Conservation (phyloP, 192 early-diverging fungal species). For the Podochytrium sp. region DNA sequence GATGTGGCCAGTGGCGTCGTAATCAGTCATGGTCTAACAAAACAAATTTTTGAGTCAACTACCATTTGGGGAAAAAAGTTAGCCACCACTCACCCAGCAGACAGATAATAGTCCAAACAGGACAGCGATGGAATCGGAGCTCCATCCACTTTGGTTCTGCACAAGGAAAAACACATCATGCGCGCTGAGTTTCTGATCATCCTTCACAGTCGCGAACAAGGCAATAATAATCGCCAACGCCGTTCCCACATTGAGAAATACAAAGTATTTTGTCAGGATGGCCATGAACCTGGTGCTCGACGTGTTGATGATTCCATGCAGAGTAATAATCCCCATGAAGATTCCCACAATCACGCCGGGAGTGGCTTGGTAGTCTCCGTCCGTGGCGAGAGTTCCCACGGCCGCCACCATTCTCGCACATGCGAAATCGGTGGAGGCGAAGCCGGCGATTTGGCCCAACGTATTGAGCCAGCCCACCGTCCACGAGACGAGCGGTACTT, state of each 20-base stretch:
- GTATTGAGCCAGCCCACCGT: conserved; percentile 24
- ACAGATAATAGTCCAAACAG: conserved; percentile 29
- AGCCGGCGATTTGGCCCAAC: conserved; percentile 25
- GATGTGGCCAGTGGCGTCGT: conserved; percentile 49
- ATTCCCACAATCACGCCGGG: conserved; percentile 18
- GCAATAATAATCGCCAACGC: conserved; percentile 46
- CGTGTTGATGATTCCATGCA: conserved; percentile 28
- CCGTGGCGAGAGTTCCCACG: conserved; percentile 5
- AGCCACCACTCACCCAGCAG: too few species aligned
- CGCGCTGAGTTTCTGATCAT: conserved; percentile 19
- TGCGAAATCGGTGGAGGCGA: conserved; percentile 22
- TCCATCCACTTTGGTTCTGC: conserved; percentile 26
- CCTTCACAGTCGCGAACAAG: conserved; percentile 37
- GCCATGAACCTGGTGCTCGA: conserved; percentile 2
- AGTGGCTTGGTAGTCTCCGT: conserved; percentile 4
- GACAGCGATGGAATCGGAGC: not conserved
- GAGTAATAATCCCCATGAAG: conserved; percentile 1
- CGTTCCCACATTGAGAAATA: conserved; percentile 23
- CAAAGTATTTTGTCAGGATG: conserved; percentile 12
- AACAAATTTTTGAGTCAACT: too few species aligned
- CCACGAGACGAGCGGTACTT: conserved; percentile 19
- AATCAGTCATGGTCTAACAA: conserved; percentile 45
- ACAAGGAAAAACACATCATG: conserved; percentile 5
- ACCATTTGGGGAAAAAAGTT: too few species aligned
- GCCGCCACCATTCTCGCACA: conserved; percentile 26